Evolutionary conservation across 2,329 filamentous ascomycete species (phyloP), one percentile per base, ranked within the genome.

Genomic region (Fusarium protoensiforme): DNA sequence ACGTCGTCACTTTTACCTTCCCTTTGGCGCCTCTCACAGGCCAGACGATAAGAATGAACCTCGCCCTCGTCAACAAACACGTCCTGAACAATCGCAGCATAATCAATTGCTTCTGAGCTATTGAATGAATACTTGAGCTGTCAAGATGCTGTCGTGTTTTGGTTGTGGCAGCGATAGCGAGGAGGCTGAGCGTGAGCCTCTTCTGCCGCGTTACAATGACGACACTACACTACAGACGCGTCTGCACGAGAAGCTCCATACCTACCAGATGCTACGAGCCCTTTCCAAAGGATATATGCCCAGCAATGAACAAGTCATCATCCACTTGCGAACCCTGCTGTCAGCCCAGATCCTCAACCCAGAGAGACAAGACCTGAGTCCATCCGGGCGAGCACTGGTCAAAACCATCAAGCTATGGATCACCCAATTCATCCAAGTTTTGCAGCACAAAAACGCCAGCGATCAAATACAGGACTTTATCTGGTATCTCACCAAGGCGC

Each of bases 391-490:
- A 10, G 88, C 92, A 56, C 86, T 98, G 27, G 86, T 93, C 61
- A 92, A 92, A 68, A 92, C 92, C 78, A 86, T 87, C 57, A 93
- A 92, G 80, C 87, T 92, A 75, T 96, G 91, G 89, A 85, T 98
- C 9, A 88, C 91, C 65, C 88, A 95, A 66, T 91, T 98, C 80
- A 96, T 97, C 76, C 90, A 94, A n/a, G 83, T 98, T 7, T 81
- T 98, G 53, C 87, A 90, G 64, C 87, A 95, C 82, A 98, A 98
- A 85, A 98, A 98, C 81, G 85, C 87, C 69, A 83, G 90, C 18
- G 94, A 98, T 81, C 93, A 98, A 80, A 90, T 98, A 20, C 96
- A 98, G 81, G 94, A 98, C 77, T 93, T 98, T 72, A 86, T 98
- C 41, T 98, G 95, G 95, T 95, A 92, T 77, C 82, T 97, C 54